These are phyloP conservation scores for Calonectria montana DNA, from an alignment of 2,329 filamentous ascomycete genomes.

Conservation along the genomic window DNA sequence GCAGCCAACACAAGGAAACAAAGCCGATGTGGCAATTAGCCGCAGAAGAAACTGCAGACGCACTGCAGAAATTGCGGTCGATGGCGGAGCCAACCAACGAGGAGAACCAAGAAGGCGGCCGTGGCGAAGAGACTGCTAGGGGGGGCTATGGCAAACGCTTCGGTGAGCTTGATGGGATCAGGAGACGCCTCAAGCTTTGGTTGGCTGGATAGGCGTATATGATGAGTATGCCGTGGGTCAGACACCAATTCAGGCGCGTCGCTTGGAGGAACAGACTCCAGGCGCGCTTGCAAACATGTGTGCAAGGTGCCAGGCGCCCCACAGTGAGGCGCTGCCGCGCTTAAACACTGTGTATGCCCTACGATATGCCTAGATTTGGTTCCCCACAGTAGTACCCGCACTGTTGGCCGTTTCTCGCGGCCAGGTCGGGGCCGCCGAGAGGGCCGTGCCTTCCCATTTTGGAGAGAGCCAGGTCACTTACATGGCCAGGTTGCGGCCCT, in stretches of 20 bases:
- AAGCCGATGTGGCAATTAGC: constrained; percentile 11
- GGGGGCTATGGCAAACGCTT: constrained; percentile 24
- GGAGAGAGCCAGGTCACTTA: neutral
- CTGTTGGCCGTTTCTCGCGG: constrained; percentile 11
- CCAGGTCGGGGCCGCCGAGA: constrained; percentile 12
- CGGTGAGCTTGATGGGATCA: neutral
- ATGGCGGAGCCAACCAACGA: constrained; percentile 29
- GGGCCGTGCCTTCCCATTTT: constrained; percentile 10
- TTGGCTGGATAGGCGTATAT: constrained; percentile 27
- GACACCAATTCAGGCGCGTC: constrained; percentile 35
- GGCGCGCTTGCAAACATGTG: constrained; percentile 38
- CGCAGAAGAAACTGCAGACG: constrained; percentile 29
- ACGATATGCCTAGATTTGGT: neutral
- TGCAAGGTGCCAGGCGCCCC: constrained; percentile 32
- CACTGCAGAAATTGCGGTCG: constrained; percentile 22
- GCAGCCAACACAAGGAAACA: constrained; percentile 16
- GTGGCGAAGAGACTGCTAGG: neutral
- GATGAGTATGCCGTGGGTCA: constrained; percentile 27
- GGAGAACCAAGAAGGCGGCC: neutral
- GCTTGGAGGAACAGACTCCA: constrained; percentile 31
- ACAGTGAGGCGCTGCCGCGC: constrained; percentile 24
- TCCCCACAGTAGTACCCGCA: constrained; percentile 28
- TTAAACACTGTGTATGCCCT: constrained; percentile 32
- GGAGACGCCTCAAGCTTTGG: constrained; percentile 26
- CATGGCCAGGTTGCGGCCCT: neutral